Base-by-base conservation (phyloP, 208 protist species). In the Wallacemonas rigidus region DNA sequence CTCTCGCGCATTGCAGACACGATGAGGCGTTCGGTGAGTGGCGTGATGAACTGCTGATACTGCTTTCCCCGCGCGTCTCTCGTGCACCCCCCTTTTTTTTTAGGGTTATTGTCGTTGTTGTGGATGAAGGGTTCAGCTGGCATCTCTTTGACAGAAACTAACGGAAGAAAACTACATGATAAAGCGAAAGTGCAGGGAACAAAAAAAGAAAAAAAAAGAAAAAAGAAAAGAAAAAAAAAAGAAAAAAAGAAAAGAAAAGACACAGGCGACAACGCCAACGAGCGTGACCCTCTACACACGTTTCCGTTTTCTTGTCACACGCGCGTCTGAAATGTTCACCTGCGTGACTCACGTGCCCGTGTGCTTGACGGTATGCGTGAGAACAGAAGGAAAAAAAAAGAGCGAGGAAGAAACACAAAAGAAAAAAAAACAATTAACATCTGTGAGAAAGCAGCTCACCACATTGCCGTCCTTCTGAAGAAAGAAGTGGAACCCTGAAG, bases 211-310 rank as follows among this genome's bases (percentile, higher is more conserved):
- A 68, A 48, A 50, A 5, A 69, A 40, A 44, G 69, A 63, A 65
- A 57, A 55, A 41, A 63, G 54, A 44, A 36, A n/a, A 62, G 71
- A 58, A 69, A 57, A 79, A 38, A 71, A 71, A 73, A 62, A 73
- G 63, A 70, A 17, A 0, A 51, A 11, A 17, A 72, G 6, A 71
- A 70, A 67, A 72, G 35, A 71, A 26, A 26, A 26, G 26, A 26
- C 26, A 26, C 26, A 26, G 26, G 26, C 26, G 26, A 26, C 26
- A 26, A 26, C 26, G 26, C 26, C 26, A 26, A 26, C 26, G 26
- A 26, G 26, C 26, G 26, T 26, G 26, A 26, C 26, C 26, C 26
- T 26, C 26, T 0, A 26, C 26, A 26, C 26, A 26, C 26, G 26
- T 26, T 26, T 26, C 26, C 26, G 26, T 26, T 26, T 26, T 26